Evolutionary conservation across 345 rosid species (phyloP).

Genomic region (Microthlaspi erraticum): DNA sequence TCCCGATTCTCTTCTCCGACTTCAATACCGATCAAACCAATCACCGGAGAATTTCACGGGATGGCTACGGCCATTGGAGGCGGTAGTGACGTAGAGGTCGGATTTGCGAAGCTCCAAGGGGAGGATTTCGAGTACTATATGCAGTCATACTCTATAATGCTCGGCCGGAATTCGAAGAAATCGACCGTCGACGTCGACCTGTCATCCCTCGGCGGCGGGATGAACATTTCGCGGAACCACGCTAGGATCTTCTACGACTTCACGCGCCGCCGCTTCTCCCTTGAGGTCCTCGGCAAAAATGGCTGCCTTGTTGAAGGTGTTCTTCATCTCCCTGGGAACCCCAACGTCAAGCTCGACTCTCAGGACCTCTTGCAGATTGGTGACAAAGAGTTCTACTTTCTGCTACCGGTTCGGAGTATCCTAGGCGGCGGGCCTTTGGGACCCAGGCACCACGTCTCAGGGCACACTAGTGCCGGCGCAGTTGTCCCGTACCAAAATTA

Average conservation of each 20-base stretch:
- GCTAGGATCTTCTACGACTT: constrained; percentile 96
- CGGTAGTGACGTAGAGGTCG: constrained; percentile 93
- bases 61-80: constrained; percentile 63
- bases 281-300: constrained; percentile 97
- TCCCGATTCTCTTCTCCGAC: constrained; percentile 21
- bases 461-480: constrained; percentile 36
- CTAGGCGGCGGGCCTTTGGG: constrained; percentile 77
- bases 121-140: constrained; percentile 98
- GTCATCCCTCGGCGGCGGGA: constrained; percentile 92
- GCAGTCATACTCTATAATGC: constrained; percentile 95
- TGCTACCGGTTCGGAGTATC: constrained; percentile 86
- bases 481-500: constrained; percentile 59
- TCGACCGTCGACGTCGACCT: constrained; percentile 96
- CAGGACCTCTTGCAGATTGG: constrained; percentile 96
- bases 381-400: constrained; percentile 91
- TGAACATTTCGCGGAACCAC: constrained; percentile 95
- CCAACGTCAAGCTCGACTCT: constrained; percentile 90
- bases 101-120: constrained; percentile 96
- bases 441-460: constrained; percentile 64
- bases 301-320: constrained; percentile 98
- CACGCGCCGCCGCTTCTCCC: constrained; percentile 96
- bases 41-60: constrained; percentile 23
- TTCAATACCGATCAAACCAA: background rate
- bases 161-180: constrained; percentile 96
- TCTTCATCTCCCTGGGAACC: constrained; percentile 92